Evolutionary conservation across 2,329 filamentous ascomycete genomes (phyloP), one percentile per base, ranked within the genome.

Genomic region (Curvularia sp.): DNA sequence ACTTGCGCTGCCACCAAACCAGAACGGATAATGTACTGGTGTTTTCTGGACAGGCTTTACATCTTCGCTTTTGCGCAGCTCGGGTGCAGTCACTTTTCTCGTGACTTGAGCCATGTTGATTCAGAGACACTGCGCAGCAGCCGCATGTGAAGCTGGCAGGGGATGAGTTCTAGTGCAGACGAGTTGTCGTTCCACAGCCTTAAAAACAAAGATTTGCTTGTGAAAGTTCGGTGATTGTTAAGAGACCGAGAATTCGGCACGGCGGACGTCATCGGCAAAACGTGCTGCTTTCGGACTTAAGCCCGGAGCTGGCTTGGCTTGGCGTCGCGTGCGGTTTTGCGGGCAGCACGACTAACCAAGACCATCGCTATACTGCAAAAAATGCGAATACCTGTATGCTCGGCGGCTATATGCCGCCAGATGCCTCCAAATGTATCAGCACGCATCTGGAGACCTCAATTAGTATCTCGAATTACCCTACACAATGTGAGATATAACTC

Each of bases 1-100:
- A 74, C 91, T 95, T 50, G 94, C 93, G 75, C 92, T 97, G 55
- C 95, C 95, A 64, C 95, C 95, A 77, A 99, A 98, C 95, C 94
- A 98, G 66, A 83, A 79, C 12, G 82, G 82, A 70, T 83, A 84
- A 59, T 78, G 76, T 63, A 83, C 75, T 49, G 72, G 59, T 57
- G 75, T 70, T 53, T 74, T 74, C 66, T 44, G 49, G 13, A 58
- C 33, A 26, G 55, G 35, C 55, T 77, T 75, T 53, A 78, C 73
- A 71, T 79, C 76, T 61, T 80, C 75, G 70, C 72, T 77, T 71
- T 81, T 81, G 58, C 58, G 70, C 65, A 74, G 33, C 59, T 76
- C 73, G 9, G 60, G 60, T 41, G 63, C 60, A 62, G 64, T 71
- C 69, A 72, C 68, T 62, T 71, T 65, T 64, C 73, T 76, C 58